A percentile compares a stretch with the other conserved stretches of the same genome.
These are phyloP conservation scores for Hericium alpestre DNA, from an alignment of 768 basidiomycete genomes.

Conservation along the genomic window DNA sequence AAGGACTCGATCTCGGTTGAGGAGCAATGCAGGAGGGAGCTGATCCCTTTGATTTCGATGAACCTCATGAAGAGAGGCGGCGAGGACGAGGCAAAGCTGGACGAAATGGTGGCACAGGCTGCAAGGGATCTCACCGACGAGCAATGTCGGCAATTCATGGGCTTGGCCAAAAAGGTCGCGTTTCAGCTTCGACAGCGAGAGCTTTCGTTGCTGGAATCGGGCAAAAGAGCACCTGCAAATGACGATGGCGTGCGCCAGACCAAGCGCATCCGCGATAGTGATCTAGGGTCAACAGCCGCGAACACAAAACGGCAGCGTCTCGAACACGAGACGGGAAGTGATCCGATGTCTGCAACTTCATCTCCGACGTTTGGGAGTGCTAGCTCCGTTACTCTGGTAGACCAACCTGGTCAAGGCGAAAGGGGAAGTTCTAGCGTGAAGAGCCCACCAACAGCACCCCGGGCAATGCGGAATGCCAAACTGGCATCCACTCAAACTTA, in stretches of 20 bases:
- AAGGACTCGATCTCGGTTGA: no score
- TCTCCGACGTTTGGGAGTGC: not conserved
- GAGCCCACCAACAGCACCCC: not conserved
- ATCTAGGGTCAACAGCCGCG: not conserved
- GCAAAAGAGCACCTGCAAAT: no score
- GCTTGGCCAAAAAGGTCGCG: not conserved
- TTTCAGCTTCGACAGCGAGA: not conserved
- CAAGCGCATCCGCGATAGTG: not conserved
- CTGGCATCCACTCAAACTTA: not conserved
- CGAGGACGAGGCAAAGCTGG: not conserved
- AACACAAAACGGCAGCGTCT: not conserved
- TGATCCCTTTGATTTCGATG: not conserved
- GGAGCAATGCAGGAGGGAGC: no score
- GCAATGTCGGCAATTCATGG: not conserved
- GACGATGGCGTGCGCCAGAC: no score
- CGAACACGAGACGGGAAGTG: not conserved
- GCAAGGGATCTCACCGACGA: not conserved
- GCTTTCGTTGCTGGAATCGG: no score
- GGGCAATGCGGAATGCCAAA: not conserved
- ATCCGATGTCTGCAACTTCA: no score
- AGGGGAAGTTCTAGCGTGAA: not conserved
- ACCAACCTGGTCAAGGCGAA: not conserved
- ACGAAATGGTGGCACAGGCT: not conserved
- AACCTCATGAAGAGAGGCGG: not conserved
- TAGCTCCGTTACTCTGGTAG: not conserved